These are phyloP conservation scores for Proliferodiscus dingleyae DNA, from an alignment of 2,329 filamentous ascomycete genomes.

Conservation along the genomic window DNA sequence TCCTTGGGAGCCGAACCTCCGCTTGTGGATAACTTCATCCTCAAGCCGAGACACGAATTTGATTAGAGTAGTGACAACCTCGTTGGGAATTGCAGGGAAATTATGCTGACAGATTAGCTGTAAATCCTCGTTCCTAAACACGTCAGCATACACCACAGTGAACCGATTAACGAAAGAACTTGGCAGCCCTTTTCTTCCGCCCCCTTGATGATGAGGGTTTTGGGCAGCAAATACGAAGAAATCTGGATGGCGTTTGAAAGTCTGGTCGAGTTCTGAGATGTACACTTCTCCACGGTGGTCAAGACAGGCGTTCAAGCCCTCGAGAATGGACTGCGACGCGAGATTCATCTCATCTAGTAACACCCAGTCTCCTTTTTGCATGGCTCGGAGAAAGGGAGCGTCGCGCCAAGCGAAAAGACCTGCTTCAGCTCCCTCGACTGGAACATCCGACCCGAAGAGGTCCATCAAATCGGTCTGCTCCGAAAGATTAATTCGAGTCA, in stretches of 20 bases:
- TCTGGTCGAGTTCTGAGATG: conserved; percentile 89
- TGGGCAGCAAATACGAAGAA: conserved; percentile 97
- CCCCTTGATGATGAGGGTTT: conserved; percentile 95
- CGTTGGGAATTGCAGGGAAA: conserved; percentile 58
- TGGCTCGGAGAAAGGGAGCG: conserved; percentile 89
- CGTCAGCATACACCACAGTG: conserved; percentile 93
- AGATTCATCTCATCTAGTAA: conserved; percentile 98
- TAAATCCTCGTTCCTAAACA: conserved; percentile 77
- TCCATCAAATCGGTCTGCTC: conserved; percentile 98
- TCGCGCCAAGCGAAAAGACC: conserved; percentile 95
- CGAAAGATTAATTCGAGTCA: conserved; percentile 94
- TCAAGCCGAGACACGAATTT: conserved; percentile 79
- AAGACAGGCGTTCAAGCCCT: conserved; percentile 92
- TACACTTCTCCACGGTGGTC: conserved; percentile 96
- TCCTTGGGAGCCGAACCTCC: conserved; percentile 55
- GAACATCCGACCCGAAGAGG: conserved; percentile 92
- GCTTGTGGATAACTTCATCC: conserved; percentile 57
- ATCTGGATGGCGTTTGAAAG: conserved; percentile 80
- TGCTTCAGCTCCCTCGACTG: conserved; percentile 84
- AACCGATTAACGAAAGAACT: conserved; percentile 98
- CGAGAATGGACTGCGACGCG: conserved; percentile 91
- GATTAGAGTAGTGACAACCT: conserved; percentile 64
- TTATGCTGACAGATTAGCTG: conserved; percentile 74
- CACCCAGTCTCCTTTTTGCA: conserved; percentile 97
- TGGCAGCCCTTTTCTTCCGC: conserved; percentile 88